Evolutionary conservation across 192 early-diverging fungal species (phyloP).

Genomic region (Coemansia sp.): DNA sequence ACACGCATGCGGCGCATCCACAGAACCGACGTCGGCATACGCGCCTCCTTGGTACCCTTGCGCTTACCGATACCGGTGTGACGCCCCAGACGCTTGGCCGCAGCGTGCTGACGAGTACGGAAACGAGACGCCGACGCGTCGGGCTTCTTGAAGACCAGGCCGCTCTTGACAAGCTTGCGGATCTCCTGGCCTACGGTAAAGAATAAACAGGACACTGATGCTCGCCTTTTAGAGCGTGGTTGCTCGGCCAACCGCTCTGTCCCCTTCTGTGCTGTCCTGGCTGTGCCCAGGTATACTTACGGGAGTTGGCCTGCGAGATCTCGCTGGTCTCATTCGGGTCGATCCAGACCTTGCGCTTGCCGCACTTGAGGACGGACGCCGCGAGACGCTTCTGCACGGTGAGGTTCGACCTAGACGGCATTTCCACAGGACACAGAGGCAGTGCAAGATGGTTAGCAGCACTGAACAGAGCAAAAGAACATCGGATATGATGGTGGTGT

Average conservation of each 20-base stretch:
- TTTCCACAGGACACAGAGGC: no score
- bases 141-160: conserved; percentile 94
- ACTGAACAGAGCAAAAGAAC: no score
- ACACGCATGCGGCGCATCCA: conserved; percentile 99
- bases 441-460: no score
- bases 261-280: no score
- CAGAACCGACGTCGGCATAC: conserved; percentile 91
- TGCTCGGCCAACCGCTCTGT: no score
- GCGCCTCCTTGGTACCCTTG: conserved; percentile 93
- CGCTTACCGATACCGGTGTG: conserved; percentile 93
- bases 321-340: conserved; percentile 95
- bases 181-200: conserved; percentile 65
- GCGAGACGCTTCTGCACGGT: conserved; percentile 92
- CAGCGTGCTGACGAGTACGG: conserved; percentile 85
- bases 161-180: conserved; percentile 96
- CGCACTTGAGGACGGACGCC: conserved; percentile 94
- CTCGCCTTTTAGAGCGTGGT: no score
- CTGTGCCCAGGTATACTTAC: no score
- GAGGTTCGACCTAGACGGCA: conserved; percentile 60
- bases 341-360: conserved; percentile 97
- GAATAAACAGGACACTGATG: no score
- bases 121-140: conserved; percentile 81
- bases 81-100: conserved; percentile 94
- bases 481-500: no score
- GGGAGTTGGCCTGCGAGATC: conserved; percentile 96